phyloP scores from a whole-genome alignment of 345 rosid species.

The Eucalyptus albens region DNA sequence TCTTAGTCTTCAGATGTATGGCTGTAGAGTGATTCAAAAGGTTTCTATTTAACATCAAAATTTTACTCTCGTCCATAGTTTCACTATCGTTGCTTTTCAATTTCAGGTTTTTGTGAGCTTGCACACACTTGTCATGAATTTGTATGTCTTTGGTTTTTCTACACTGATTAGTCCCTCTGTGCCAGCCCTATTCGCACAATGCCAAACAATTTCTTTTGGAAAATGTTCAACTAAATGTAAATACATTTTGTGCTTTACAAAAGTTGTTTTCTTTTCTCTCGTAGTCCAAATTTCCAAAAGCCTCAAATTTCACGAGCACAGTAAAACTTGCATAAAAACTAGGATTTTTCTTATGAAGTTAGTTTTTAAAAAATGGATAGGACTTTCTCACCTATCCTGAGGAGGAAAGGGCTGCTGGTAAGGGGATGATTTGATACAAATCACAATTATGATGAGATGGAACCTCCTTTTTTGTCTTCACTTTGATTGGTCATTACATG shows the following conservation, averaged over 20 bases:
- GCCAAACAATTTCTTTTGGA: background rate
- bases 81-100: background rate
- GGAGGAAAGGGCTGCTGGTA: background rate
- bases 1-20: conserved; percentile 95
- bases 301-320: background rate
- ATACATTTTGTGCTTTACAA: background rate
- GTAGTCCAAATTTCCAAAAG: background rate
- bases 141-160: background rate
- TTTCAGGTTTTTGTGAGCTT: background rate
- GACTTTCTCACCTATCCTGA: background rate
- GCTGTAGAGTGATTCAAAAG: conserved; percentile 99
- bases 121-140: background rate
- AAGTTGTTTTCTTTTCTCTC: background rate
- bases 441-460: background rate
- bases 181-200: background rate
- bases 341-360: background rate
- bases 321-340: background rate
- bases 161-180: background rate
- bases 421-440: background rate
- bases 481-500: background rate
- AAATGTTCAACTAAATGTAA: background rate
- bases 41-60: conserved; percentile 13
- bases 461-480: background rate
- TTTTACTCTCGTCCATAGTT: background rate
- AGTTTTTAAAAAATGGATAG: background rate